Percentiles rank a stretch among this genome's conserved stretches.
phyloP scores from a whole-genome alignment of 2,329 filamentous ascomycete species.

The Trichoderma aggressivum region DNA sequence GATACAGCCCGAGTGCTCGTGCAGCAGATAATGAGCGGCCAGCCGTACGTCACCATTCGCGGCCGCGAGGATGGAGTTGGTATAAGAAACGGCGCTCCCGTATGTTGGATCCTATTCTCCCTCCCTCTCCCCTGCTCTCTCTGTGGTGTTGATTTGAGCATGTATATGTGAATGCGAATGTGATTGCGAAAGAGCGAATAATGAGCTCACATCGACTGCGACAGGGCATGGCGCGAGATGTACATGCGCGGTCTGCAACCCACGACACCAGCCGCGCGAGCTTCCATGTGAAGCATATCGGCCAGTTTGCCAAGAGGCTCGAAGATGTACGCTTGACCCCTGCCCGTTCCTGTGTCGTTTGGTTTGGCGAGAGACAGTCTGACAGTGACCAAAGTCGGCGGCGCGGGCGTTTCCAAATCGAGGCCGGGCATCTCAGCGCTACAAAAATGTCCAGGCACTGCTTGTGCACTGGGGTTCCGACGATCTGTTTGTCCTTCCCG shows the following conservation, averaged over 20 bases:
- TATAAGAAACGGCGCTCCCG: slow-evolving; percentile 47
- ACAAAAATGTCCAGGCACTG: slow-evolving; percentile 53
- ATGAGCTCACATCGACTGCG: slow-evolving; percentile 1
- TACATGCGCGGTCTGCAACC: slow-evolving; percentile 41
- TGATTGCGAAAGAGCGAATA: background rate
- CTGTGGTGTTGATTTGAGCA: background rate
- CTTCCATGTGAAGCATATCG: slow-evolving; percentile 56
- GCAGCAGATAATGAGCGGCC: slow-evolving; percentile 36
- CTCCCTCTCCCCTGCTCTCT: background rate
- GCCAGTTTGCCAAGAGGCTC: slow-evolving; percentile 52
- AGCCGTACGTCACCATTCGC: slow-evolving; percentile 53
- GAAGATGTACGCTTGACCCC: slow-evolving; percentile 45
- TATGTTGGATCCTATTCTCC: slow-evolving; percentile 23
- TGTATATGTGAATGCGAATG: background rate
- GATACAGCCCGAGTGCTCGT: too few relatives aligned
- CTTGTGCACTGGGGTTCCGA: slow-evolving; percentile 57
- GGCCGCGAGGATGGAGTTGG: slow-evolving; percentile 45
- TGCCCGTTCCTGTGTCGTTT: background rate
- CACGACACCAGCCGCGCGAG: slow-evolving; percentile 57
- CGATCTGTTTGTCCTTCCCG: slow-evolving; percentile 56
- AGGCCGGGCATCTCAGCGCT: slow-evolving; percentile 50
- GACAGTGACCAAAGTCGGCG: slow-evolving; percentile 43
- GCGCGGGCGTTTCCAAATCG: slow-evolving; percentile 55
- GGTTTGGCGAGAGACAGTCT: background rate
- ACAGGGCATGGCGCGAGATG: slow-evolving; percentile 22